phyloP scores from a whole-genome alignment of 1,284 basidiomycete species.

The Coniferiporia weirii region DNA sequence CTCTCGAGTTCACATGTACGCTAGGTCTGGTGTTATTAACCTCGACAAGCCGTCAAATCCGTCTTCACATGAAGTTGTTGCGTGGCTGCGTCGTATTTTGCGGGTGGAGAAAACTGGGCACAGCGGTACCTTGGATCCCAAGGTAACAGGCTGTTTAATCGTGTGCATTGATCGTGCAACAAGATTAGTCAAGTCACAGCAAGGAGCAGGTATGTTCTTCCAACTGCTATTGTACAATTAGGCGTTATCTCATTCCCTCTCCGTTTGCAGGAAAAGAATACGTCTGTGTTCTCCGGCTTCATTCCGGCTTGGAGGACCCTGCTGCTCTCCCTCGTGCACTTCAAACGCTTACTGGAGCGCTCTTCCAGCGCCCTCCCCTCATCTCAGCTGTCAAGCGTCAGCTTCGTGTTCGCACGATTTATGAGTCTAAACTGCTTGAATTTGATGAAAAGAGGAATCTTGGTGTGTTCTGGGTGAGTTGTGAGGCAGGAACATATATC shows the following conservation, averaged over 20 bases:
- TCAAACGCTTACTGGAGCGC: slow-evolving; percentile 95
- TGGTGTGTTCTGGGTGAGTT: slow-evolving; percentile 97
- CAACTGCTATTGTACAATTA: background rate
- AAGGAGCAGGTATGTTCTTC: slow-evolving; percentile 73
- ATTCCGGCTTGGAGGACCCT: slow-evolving; percentile 77
- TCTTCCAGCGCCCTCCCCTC: slow-evolving; percentile 98
- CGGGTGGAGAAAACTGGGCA: slow-evolving; percentile 98
- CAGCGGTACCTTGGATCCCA: slow-evolving; percentile 96
- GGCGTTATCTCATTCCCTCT: slow-evolving; percentile 5
- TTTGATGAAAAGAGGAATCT: slow-evolving; percentile 98
- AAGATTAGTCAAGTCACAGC: slow-evolving; percentile 97
- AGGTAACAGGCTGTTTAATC: slow-evolving; percentile 98
- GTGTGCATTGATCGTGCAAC: slow-evolving; percentile 99
- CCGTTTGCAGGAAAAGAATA: slow-evolving; percentile 86
- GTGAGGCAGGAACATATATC: slow-evolving; percentile 98
- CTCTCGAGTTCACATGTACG: background rate
- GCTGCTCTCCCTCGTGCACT: slow-evolving; percentile 88
- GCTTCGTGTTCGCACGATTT: slow-evolving; percentile 95
- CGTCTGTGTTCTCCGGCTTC: slow-evolving; percentile 92
- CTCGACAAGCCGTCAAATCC: slow-evolving; percentile 99
- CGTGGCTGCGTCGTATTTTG: slow-evolving; percentile 95
- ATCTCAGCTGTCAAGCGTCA: slow-evolving; percentile 99
- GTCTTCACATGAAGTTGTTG: slow-evolving; percentile 99
- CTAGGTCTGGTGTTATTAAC: slow-evolving; percentile 95
- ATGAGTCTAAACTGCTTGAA: slow-evolving; percentile 94